Evolutionary conservation across 805 yeast species (phyloP).

Genomic region (Wickerhamomyces rabaulensis): DNA sequence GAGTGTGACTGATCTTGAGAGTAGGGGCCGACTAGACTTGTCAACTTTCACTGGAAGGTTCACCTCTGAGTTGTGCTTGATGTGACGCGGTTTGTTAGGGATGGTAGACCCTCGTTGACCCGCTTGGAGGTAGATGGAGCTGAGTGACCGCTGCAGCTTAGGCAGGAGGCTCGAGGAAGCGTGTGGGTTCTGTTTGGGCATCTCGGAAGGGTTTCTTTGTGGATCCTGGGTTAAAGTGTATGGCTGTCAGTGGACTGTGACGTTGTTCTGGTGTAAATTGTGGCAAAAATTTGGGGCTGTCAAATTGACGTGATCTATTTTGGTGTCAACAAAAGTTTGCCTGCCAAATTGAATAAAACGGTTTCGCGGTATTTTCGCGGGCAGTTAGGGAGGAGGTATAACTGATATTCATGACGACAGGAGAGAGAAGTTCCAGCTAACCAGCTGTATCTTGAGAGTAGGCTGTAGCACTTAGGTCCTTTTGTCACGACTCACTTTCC

Average conservation of each 20-base stretch:
- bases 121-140: neutral
- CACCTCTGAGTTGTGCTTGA: neutral
- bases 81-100: neutral
- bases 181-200: neutral
- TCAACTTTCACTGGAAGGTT: neutral
- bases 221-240: too few relatives aligned
- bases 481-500: too few relatives aligned
- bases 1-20: neutral
- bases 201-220: too few relatives aligned
- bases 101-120: neutral
- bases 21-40: neutral
- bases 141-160: neutral
- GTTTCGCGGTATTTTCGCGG: too few relatives aligned
- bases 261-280: neutral
- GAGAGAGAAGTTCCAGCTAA: too few relatives aligned
- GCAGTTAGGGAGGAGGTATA: too few relatives aligned
- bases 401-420: too few relatives aligned
- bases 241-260: too few relatives aligned
- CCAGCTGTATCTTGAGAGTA: too few relatives aligned
- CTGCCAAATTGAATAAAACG: neutral
- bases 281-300: neutral
- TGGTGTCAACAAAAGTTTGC: neutral
- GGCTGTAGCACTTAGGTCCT: too few relatives aligned
- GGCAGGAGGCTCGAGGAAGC: neutral
- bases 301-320: neutral